Conservation (phyloP, 1,139 yeast species). For the Kluyveromyces sp. region DNA sequence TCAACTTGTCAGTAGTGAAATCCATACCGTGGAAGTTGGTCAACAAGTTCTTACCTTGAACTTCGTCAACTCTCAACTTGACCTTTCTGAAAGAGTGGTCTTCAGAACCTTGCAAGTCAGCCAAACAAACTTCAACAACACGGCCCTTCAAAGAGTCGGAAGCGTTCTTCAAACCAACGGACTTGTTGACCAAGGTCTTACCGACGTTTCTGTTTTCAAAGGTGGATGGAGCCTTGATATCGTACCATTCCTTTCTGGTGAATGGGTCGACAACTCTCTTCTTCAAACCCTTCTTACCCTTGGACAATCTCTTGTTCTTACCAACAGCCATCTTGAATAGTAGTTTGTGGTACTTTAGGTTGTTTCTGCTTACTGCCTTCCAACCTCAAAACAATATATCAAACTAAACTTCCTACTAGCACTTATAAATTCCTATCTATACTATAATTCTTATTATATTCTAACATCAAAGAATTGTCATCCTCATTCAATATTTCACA, state of each 20-base stretch:
- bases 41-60: slow-evolving; percentile 84
- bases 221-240: slow-evolving; percentile 91
- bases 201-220: slow-evolving; percentile 92
- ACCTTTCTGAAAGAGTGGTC: slow-evolving; percentile 88
- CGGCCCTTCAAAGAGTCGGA: slow-evolving; percentile 90
- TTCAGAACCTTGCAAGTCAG: slow-evolving; percentile 88
- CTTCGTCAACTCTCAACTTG: slow-evolving; percentile 86
- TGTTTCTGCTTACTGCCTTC: background rate
- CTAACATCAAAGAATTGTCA: background rate
- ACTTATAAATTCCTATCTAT: background rate
- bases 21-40: slow-evolving; percentile 95
- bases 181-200: slow-evolving; percentile 88
- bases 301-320: slow-evolving; percentile 92
- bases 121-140: slow-evolving; percentile 77
- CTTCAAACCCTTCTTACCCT: slow-evolving; percentile 94
- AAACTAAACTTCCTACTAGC: background rate
- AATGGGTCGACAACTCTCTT: slow-evolving; percentile 94
- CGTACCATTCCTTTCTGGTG: slow-evolving; percentile 93
- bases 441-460: background rate
- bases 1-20: slow-evolving; percentile 84
- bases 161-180: slow-evolving; percentile 89
- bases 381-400: background rate
- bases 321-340: slow-evolving; percentile 72
- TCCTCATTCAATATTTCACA: background rate
- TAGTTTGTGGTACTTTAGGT: slow-evolving; percentile 3